phyloP scores from a whole-genome alignment of 345 rosid genomes.

The Toxicodendron radicans region DNA sequence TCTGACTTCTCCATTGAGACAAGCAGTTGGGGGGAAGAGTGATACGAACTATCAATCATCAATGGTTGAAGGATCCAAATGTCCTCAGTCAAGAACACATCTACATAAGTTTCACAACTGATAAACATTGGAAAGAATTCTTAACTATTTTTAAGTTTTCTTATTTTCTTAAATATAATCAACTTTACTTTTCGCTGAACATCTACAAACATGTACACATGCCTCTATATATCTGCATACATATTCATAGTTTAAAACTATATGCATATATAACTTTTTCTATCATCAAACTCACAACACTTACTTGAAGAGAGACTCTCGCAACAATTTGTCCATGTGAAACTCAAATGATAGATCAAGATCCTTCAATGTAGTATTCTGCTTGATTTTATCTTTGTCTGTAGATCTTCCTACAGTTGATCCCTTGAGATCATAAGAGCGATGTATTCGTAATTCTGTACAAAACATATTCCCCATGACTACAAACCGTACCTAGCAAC shows the following conservation, averaged over 20 bases:
- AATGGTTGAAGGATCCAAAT: background rate
- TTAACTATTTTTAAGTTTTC: background rate
- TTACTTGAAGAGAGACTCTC: constrained; percentile 80
- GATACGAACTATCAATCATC: background rate
- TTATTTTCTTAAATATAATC: background rate
- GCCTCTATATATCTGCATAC: background rate
- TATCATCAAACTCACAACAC: constrained; percentile 19
- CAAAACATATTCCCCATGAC: constrained; percentile 99
- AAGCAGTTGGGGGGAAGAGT: too few relatives aligned
- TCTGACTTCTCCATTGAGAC: background rate
- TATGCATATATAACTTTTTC: background rate
- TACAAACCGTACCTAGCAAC: constrained; percentile 84
- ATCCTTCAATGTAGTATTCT: constrained; percentile 84
- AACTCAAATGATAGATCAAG: constrained; percentile 76
- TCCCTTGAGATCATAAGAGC: constrained; percentile 91
- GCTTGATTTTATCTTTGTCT: constrained; percentile 58
- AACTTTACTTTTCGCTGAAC: background rate
- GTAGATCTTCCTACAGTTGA: constrained; percentile 83
- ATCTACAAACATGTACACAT: background rate
- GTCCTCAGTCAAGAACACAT: background rate
- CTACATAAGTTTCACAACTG: background rate
- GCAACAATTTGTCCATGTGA: constrained; percentile 84
- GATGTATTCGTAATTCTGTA: constrained; percentile 89
- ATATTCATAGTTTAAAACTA: background rate
- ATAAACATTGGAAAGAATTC: background rate